These are phyloP conservation scores for Brassica napus DNA, from an alignment of 345 rosid genomes.

Conservation along the genomic window DNA sequence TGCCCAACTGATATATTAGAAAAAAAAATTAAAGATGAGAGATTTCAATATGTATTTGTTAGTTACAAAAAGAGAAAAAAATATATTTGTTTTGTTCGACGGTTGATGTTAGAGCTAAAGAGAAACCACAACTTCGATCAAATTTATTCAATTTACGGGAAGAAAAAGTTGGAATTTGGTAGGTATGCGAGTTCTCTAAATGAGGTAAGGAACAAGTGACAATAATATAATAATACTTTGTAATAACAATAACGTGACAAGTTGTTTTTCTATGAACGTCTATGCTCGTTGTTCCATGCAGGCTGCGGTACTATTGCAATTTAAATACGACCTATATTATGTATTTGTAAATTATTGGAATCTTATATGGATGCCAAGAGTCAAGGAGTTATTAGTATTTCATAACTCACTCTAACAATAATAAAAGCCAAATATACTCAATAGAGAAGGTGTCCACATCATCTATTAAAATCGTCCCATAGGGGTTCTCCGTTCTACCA, in stretches of 20 bases:
- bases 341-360: neutral
- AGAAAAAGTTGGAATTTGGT: constrained; percentile 25
- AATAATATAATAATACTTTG: constrained; percentile 16
- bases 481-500: neutral
- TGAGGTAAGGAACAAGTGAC: constrained; percentile 11
- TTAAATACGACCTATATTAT: neutral
- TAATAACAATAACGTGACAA: constrained; percentile 34
- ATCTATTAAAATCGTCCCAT: neutral
- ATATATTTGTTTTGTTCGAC: neutral
- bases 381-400: neutral
- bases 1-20: neutral
- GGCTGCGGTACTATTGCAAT: neutral
- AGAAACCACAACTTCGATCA: neutral
- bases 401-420: neutral
- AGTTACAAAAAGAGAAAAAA: no score
- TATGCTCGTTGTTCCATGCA: constrained; percentile 24
- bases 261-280: neutral
- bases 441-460: neutral
- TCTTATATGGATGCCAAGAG: constrained; percentile 4
- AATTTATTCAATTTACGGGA: neutral
- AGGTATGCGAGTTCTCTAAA: constrained; percentile 22
- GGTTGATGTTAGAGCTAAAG: neutral
- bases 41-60: neutral
- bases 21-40: neutral
- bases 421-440: neutral